Evolutionary conservation across 495 filamentous ascomycete species (phyloP).

Genomic region (Chaetomium fimeti): DNA sequence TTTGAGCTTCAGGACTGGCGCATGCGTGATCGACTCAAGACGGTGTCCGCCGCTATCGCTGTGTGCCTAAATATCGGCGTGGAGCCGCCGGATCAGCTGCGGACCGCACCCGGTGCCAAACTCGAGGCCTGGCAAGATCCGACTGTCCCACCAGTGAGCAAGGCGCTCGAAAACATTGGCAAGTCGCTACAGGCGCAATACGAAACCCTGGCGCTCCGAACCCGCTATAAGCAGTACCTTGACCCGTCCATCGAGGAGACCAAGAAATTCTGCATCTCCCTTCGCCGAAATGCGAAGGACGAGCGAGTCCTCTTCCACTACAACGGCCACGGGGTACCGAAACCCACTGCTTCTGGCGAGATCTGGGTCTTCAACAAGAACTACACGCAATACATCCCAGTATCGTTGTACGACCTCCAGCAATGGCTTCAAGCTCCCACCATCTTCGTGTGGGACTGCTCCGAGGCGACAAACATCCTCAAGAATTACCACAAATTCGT

Average conservation of each 20-base stretch:
- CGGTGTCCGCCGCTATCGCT: constrained; percentile 88
- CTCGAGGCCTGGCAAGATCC: constrained; percentile 98
- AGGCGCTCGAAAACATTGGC: constrained; percentile 89
- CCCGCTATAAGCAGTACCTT: constrained; percentile 92
- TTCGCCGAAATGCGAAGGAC: constrained; percentile 88
- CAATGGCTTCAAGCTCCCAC: constrained; percentile 94
- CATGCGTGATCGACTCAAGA: constrained; percentile 94
- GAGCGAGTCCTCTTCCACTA: constrained; percentile 96
- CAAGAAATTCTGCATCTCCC: constrained; percentile 86
- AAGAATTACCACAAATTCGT: constrained; percentile 91
- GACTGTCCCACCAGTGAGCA: constrained; percentile 70
- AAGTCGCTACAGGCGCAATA: constrained; percentile 95
- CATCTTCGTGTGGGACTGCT: constrained; percentile 96
- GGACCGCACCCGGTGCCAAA: constrained; percentile 88
- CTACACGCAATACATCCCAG: constrained; percentile 98
- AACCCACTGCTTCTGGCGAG: constrained; percentile 92
- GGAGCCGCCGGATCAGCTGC: constrained; percentile 91
- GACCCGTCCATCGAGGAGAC: constrained; percentile 97
- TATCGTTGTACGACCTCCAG: constrained; percentile 94
- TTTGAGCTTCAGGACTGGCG: constrained; percentile 85
- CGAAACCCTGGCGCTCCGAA: constrained; percentile 87
- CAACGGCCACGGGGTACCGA: constrained; percentile 97
- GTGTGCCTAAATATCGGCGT: constrained; percentile 97
- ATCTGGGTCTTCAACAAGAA: constrained; percentile 99
- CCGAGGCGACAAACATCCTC: constrained; percentile 92